Conservation (phyloP, 1,284 basidiomycete genomes). For the Naganishia cerealis region DNA sequence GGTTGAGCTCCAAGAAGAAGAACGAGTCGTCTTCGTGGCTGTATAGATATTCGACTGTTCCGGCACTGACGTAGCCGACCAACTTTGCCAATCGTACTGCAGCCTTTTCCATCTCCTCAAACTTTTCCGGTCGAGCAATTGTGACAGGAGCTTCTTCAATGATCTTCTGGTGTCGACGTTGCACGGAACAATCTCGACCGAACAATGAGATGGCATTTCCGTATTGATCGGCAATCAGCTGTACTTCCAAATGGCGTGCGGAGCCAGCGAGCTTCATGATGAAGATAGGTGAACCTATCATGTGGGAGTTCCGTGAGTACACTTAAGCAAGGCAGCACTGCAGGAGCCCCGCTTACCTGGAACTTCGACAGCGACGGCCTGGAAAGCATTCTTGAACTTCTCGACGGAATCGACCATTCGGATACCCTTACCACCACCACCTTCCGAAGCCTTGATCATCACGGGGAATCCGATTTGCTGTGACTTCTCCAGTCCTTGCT, state of each 20-base stretch:
- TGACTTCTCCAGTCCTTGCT: conserved; percentile 80
- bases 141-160: conserved; percentile 99
- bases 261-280: conserved; percentile 99
- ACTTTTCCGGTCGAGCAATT: conserved; percentile 84
- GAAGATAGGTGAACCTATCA: conserved; percentile 91
- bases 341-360: conserved; percentile 64
- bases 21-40: conserved; percentile 90
- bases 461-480: conserved; percentile 92
- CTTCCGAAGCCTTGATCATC: conserved; percentile 99
- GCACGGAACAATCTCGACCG: conserved; percentile 98
- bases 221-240: conserved; percentile 98
- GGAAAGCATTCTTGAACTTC: conserved; percentile 88
- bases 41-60: conserved; percentile 98
- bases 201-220: conserved; percentile 99
- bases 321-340: background rate
- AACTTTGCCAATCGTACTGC: conserved; percentile 96
- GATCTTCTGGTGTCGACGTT: conserved; percentile 99
- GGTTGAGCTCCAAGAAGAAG: conserved; percentile 98
- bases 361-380: conserved; percentile 93
- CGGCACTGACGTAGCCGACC: conserved; percentile 97
- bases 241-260: conserved; percentile 96
- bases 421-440: conserved; percentile 98
- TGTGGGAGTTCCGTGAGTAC: background rate
- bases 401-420: conserved; percentile 82
- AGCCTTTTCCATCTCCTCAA: conserved; percentile 96